Evolutionary conservation across 2,329 filamentous ascomycete species (phyloP), one percentile per base, ranked within the genome.

Genomic region (Aureobasidium subglaciale): DNA sequence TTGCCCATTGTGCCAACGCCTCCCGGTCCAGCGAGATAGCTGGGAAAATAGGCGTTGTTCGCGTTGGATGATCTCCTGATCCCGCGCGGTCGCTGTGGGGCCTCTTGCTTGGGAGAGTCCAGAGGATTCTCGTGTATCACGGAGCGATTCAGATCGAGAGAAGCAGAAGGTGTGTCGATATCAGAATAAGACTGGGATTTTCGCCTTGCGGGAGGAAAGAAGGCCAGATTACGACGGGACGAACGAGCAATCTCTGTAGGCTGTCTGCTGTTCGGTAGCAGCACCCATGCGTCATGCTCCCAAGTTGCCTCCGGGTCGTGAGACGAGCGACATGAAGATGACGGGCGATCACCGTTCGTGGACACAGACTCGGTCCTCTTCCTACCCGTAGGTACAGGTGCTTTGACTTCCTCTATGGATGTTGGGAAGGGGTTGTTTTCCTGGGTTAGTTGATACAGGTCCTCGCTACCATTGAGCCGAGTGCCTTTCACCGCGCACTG

Each of bases 281-380:
- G 76, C 1, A 96, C 88, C 90, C 90, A 96, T 42, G 88, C 85
- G 57, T 96, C 89, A 70, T 96, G 90, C 58, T 82, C 86, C 88
- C 90, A 96, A 4, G 83, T 82, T 43, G 73, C 78, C 48, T 88
- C 86, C 27, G 78, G 73, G n/a, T 85, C 81, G 30, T 73, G 70
- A 22, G 30, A 40, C 11, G 46, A 50, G 48, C 70, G 70, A 15
- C 68, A 67, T 4, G 59, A 71, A 8, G 72, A 71, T 4, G 65
- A 61, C 18, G 64, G 63, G 6, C 65, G 66, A 18, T 61, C 63
- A 34, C 62, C 67, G 9, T 67, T 67, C 29, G 67, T 67, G 3
- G 69, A 70, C 16, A 67, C 68, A 5, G 63, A 67, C 48, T 71
- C 68, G 59, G 71, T 68, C 56, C 70, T 61, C 13, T 38, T 53